Conservation (phyloP, 495 filamentous ascomycete species). For the Penicillium bialowiezense region DNA sequence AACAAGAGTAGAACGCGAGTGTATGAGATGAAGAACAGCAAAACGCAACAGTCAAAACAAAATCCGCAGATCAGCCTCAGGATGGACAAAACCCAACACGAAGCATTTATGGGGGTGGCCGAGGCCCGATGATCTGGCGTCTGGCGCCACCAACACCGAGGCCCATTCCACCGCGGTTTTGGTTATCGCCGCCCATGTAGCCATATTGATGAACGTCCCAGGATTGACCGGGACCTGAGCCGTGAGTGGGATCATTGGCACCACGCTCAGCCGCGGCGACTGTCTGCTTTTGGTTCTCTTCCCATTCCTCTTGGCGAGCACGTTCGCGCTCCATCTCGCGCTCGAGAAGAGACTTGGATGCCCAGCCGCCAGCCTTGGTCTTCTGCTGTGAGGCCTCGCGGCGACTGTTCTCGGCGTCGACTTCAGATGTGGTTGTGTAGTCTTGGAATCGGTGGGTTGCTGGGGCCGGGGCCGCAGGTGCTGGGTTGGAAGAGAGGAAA, state of each 20-base stretch:
- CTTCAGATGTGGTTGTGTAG: conserved; percentile 63
- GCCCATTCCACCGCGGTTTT: conserved; percentile 69
- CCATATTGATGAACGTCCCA: conserved; percentile 93
- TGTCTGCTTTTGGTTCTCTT: conserved; percentile 78
- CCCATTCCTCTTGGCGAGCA: conserved; percentile 92
- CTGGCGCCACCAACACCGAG: conserved; percentile 66
- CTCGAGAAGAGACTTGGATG: conserved; percentile 79
- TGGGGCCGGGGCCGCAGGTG: conserved; percentile 36
- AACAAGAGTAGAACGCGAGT: conserved; percentile 4
- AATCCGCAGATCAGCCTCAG: not conserved
- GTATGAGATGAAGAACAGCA: not conserved
- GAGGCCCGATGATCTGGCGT: conserved; percentile 78
- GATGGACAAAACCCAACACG: too few relatives aligned
- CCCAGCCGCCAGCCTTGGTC: conserved; percentile 73
- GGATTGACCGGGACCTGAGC: conserved; percentile 52
- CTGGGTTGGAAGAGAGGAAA: conserved; percentile 51
- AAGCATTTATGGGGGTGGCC: conserved; percentile 59
- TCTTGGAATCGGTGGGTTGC: conserved; percentile 44
- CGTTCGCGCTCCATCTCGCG: conserved; percentile 96
- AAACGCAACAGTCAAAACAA: not conserved
- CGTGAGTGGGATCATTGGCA: conserved; percentile 41
- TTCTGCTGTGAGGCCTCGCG: conserved; percentile 61
- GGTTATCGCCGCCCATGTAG: conserved; percentile 78
- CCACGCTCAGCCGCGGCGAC: conserved; percentile 51
- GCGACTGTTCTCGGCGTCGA: conserved; percentile 66